Evolutionary conservation across 306 rosid genomes (phyloP), one percentile per base, ranked within the genome.

Genomic region (Hippophae gyantsensis): DNA sequence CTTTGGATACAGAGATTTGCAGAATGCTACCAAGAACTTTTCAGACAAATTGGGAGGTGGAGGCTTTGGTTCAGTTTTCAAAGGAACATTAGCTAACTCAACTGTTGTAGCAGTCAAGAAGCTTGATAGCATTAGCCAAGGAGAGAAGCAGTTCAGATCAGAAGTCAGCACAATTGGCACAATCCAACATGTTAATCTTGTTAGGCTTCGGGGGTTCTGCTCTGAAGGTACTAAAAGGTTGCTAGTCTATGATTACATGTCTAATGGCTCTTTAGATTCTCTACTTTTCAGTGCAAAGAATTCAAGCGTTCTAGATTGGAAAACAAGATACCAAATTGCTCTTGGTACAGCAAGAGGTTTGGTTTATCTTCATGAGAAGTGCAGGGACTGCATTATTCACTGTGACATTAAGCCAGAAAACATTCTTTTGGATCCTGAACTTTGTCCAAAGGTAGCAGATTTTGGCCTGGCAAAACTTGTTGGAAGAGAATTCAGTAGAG

Each of bases 371-470:
- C 82, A 72, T 5, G 69, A 75, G 52, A 58, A 73, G 42, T 78
- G 81, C 54, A 67, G 75, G 56, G 77, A 78, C 8, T 82, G 87
- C 69, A 75, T 70, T 46, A 72, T 69, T 13, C 77, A 72, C 48
- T 75, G 75, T 51, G 83, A 81, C 46, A 77, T 81, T 67, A 81
- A 81, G 69, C 82, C 80, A 6, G 82, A 74, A 13, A 81, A 81
- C 55, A 70, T 77, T 56, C 69, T 81, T 56, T 65, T 81, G 59
- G 80, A 74, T 47, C 49, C 57, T 10, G 65, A 80, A 6, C 62
- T 27, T 48, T 38, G 54, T 23, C 82, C 82, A 4, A 64, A 73
- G 54, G 57, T 80, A 5, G 72, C 77, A 57, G 86, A 76, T 64
- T 80, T 80, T 3, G 82, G 86, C 46, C 58, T 80, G 0, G 82